phyloP scores from a whole-genome alignment of 371 early-diverging fungal genomes.

The Mortierella sp. region DNA sequence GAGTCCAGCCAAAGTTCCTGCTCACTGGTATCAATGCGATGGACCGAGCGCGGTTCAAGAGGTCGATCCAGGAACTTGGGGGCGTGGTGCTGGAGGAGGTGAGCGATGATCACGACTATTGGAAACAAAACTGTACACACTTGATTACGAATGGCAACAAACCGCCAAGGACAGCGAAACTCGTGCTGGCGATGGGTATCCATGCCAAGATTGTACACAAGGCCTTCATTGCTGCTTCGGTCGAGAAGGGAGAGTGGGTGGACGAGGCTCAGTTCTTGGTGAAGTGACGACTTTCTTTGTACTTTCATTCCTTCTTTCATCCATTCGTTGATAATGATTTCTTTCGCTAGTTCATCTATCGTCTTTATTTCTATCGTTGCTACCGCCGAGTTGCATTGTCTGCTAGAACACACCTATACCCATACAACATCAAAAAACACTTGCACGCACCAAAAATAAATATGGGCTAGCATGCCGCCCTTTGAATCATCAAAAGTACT shows the following conservation, averaged over 20 bases:
- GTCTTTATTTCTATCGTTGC: too few relatives aligned
- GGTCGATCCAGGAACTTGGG: conserved; percentile 19
- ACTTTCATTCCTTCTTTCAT: too few relatives aligned
- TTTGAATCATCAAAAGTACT: too few relatives aligned
- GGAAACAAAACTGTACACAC: conserved; percentile 35
- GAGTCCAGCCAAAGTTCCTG: conserved; percentile 23
- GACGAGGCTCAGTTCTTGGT: conserved; percentile 32
- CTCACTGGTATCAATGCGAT: conserved; percentile 21
- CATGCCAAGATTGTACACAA: conserved; percentile 34
- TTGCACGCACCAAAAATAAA: too few relatives aligned
- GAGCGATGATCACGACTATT: conserved; percentile 19
- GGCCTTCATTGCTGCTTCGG: conserved; percentile 21
- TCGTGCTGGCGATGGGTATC: conserved; percentile 23
- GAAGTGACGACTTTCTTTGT: too few relatives aligned
- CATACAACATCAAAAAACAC: too few relatives aligned
- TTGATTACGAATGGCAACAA: conserved; percentile 37
- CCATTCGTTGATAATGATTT: too few relatives aligned
- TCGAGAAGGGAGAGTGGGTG: conserved; percentile 21
- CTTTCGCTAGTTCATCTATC: too few relatives aligned
- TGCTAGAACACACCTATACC: too few relatives aligned
- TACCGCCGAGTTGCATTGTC: too few relatives aligned
- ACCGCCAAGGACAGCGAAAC: conserved; percentile 36
- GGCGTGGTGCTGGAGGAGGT: conserved; percentile 35
- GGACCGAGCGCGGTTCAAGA: conserved; percentile 19
- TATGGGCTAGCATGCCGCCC: too few relatives aligned